These are phyloP conservation scores for Dendrothele bispora DNA, from an alignment of 768 basidiomycete genomes.

Conservation along the genomic window DNA sequence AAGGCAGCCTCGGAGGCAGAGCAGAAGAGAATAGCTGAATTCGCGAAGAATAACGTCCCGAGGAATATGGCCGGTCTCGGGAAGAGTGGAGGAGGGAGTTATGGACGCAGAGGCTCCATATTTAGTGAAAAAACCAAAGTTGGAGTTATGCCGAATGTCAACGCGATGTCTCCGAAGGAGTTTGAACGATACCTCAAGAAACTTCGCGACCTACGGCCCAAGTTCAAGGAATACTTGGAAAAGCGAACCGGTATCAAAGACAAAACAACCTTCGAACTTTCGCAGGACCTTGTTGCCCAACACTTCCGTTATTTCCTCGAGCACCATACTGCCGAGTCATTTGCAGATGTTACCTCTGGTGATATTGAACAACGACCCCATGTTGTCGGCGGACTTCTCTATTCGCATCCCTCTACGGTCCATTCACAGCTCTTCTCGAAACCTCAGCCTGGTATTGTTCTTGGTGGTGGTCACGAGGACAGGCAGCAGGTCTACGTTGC, in stretches of 20 bases:
- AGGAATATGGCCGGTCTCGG: slow-evolving; percentile 18
- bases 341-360: slow-evolving; percentile 12
- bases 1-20: slow-evolving; percentile 15
- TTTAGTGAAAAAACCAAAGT: neutral
- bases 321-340: slow-evolving; percentile 15
- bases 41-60: neutral
- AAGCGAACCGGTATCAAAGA: slow-evolving; percentile 2
- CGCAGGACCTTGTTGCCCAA: slow-evolving; percentile 16
- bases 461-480: slow-evolving; percentile 26
- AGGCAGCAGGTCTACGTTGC: slow-evolving; percentile 22
- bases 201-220: slow-evolving; percentile 53
- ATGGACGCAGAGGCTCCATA: slow-evolving; percentile 20
- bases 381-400: slow-evolving; percentile 58
- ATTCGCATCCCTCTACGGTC: slow-evolving; percentile 51
- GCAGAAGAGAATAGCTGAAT: neutral
- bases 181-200: slow-evolving; percentile 62
- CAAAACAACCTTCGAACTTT: slow-evolving; percentile 21
- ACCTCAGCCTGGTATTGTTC: slow-evolving; percentile 59
- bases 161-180: slow-evolving; percentile 57
- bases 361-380: slow-evolving; percentile 68
- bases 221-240: slow-evolving; percentile 50
- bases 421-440: slow-evolving; percentile 52
- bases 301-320: slow-evolving; percentile 41
- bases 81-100: slow-evolving; percentile 22
- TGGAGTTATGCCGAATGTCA: slow-evolving; percentile 48